Conservation (phyloP, 2,329 filamentous ascomycete genomes). For the Botrytis hyacinthi region DNA sequence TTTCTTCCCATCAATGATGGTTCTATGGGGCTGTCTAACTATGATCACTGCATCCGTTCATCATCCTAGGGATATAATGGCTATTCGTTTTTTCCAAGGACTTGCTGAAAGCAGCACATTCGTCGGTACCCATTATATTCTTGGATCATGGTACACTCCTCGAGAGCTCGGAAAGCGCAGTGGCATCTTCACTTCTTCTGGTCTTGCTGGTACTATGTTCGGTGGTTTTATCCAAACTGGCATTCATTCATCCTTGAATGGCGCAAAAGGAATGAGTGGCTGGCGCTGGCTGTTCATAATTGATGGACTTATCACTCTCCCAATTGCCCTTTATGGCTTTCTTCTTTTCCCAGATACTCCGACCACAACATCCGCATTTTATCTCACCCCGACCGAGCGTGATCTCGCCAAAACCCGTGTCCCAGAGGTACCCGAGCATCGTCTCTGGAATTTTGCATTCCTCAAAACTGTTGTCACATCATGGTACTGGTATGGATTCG, state of each 20-base stretch:
- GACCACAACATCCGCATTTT: conserved; percentile 43
- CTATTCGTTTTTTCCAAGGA: conserved; percentile 47
- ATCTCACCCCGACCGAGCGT: conserved; percentile 43
- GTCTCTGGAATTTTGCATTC: conserved; percentile 48
- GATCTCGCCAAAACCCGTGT: conserved; percentile 46
- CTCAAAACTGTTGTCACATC: conserved; percentile 54
- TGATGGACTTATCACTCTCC: conserved; percentile 56
- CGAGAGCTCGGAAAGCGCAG: conserved; percentile 60
- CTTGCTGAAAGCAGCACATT: conserved; percentile 57
- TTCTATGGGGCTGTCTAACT: conserved; percentile 62
- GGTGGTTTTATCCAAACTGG: conserved; percentile 59
- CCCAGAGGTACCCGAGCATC: conserved; percentile 43
- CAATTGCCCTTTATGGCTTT: conserved; percentile 55
- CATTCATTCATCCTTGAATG: conserved; percentile 37
- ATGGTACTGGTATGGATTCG: conserved; percentile 66
- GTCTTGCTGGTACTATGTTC: conserved; percentile 60
- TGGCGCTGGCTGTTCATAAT: conserved; percentile 57
- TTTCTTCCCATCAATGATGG: conserved; percentile 63
- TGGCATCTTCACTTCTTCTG: conserved; percentile 60
- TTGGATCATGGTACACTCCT: conserved; percentile 60
- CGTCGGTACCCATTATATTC: conserved; percentile 57
- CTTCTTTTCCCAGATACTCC: conserved; percentile 47
- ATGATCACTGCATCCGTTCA: conserved; percentile 57
- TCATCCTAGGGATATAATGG: conserved; percentile 55
- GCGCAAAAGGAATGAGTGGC: conserved; percentile 45